A percentile compares a stretch with the other conserved stretches of the same genome.
These are phyloP conservation scores for Posidonia australis DNA, from an alignment of 106 monocot genomes.

Conservation along the genomic window DNA sequence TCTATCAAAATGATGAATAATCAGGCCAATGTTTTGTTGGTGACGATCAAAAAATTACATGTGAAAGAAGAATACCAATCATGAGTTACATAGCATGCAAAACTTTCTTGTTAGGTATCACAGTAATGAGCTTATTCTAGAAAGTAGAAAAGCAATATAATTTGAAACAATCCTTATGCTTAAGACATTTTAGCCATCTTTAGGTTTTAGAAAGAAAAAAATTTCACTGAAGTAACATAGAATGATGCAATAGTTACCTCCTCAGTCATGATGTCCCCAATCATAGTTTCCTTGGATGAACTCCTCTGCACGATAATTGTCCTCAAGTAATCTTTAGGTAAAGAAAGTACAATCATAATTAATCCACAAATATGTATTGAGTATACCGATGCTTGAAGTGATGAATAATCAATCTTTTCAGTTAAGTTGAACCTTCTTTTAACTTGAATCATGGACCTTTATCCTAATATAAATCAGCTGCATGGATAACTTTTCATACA, in stretches of 20 bases:
- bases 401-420: too few relatives aligned
- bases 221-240: neutral
- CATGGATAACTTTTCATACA: too few relatives aligned
- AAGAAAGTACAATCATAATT: neutral
- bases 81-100: slow-evolving; percentile 95
- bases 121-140: slow-evolving; percentile 95
- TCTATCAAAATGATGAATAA: neutral
- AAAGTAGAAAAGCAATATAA: neutral
- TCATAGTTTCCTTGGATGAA: slow-evolving; percentile 92
- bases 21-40: too few relatives aligned
- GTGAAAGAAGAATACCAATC: slow-evolving; percentile 49
- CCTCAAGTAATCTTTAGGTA: slow-evolving; percentile 74
- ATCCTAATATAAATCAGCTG: too few relatives aligned
- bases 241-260: slow-evolving; percentile 36
- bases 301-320: slow-evolving; percentile 98
- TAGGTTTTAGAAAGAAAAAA: neutral
- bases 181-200: too few relatives aligned
- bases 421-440: neutral
- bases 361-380: neutral
- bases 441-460: too few relatives aligned
- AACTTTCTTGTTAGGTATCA: slow-evolving; percentile 77
- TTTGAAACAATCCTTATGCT: neutral
- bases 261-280: slow-evolving; percentile 99
- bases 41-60: neutral
- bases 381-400: too few relatives aligned